Conservation (phyloP, 352 stramenopile species). For the Globisporangium irregulare region DNA sequence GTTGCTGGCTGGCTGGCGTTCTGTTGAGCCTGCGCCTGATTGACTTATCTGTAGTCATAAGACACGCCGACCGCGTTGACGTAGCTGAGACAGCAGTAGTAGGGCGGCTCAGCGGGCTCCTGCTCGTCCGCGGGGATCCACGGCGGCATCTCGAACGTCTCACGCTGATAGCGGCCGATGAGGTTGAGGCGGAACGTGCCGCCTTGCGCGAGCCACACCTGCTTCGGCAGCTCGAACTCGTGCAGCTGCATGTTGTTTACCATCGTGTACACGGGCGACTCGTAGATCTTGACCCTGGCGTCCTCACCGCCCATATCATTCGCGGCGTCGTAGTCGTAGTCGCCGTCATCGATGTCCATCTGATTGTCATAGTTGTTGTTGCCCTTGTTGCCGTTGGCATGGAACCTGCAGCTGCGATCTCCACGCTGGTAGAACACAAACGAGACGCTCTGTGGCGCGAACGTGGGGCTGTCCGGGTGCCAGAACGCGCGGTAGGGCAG, state of each 20-base stretch:
- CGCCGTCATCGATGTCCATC: slow-evolving; percentile 12
- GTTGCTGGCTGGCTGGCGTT: not conserved
- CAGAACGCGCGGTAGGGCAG: slow-evolving; percentile 77
- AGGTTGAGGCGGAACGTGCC: slow-evolving; percentile 50
- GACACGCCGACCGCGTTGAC: slow-evolving; percentile 31
- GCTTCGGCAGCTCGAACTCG: slow-evolving; percentile 42
- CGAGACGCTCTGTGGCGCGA: slow-evolving; percentile 52
- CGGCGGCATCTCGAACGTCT: slow-evolving; percentile 42
- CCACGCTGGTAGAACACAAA: slow-evolving; percentile 38
- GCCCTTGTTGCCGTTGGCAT: not conserved
- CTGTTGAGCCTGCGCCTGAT: not conserved
- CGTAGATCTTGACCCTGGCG: slow-evolving; percentile 27
- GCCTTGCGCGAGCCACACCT: slow-evolving; percentile 44
- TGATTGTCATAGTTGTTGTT: not conserved
- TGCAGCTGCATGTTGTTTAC: slow-evolving; percentile 70
- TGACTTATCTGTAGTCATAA: slow-evolving; percentile 10
- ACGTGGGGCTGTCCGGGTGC: slow-evolving; percentile 71
- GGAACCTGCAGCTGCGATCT: not conserved
- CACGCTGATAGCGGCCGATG: slow-evolving; percentile 51
- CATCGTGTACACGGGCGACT: slow-evolving; percentile 53
- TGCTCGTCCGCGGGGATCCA: slow-evolving; percentile 52
- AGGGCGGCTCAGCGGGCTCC: slow-evolving; percentile 30
- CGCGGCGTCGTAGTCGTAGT: not conserved
- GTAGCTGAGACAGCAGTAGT: slow-evolving; percentile 82
- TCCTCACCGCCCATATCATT: slow-evolving; percentile 11